These are phyloP conservation scores for Pythium pectinolyticum DNA, from an alignment of 352 stramenopile species.

Conservation along the genomic window DNA sequence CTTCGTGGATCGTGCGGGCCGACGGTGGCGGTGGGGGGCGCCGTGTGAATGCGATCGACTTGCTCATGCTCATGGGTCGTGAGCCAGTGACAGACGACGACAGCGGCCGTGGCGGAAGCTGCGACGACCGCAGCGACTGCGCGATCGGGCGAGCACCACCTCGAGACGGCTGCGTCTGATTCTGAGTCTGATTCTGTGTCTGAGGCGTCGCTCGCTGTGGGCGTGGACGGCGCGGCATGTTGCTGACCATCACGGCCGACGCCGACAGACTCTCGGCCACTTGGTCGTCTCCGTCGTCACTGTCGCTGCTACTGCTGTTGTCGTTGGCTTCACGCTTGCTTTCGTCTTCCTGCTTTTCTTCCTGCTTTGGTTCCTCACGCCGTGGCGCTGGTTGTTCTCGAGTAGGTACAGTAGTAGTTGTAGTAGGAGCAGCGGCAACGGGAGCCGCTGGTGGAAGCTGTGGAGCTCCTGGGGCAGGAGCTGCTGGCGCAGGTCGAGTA, in stretches of 20 bases:
- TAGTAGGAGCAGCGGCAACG: neutral
- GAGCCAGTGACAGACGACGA: constrained; percentile 45
- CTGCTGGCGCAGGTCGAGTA: neutral
- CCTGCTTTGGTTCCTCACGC: constrained; percentile 14
- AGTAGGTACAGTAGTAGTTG: neutral
- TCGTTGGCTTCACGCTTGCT: constrained; percentile 4
- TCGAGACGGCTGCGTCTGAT: neutral
- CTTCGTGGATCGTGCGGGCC: constrained; percentile 37
- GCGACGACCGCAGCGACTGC: constrained; percentile 13
- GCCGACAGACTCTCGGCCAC: constrained; percentile 29
- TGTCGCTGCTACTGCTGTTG: constrained; percentile 28
- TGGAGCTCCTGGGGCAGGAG: neutral
- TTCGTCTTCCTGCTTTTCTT: constrained; percentile 35
- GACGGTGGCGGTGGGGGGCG: constrained; percentile 10
- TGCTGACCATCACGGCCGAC: constrained; percentile 32
- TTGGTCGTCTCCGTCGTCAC: constrained; percentile 27
- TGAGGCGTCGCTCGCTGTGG: too few species aligned
- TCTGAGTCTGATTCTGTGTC: neutral
- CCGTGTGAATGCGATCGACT: constrained; percentile 71
- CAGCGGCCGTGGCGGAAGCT: constrained; percentile 53
- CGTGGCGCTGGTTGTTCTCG: neutral
- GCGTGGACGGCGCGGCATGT: constrained; percentile 24
- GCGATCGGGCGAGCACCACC: constrained; percentile 16
- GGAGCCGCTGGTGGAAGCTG: neutral
- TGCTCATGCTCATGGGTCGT: constrained; percentile 76